Evolutionary conservation across 2,329 filamentous ascomycete genomes (phyloP).

Genomic region (Mollisia scopiformis): DNA sequence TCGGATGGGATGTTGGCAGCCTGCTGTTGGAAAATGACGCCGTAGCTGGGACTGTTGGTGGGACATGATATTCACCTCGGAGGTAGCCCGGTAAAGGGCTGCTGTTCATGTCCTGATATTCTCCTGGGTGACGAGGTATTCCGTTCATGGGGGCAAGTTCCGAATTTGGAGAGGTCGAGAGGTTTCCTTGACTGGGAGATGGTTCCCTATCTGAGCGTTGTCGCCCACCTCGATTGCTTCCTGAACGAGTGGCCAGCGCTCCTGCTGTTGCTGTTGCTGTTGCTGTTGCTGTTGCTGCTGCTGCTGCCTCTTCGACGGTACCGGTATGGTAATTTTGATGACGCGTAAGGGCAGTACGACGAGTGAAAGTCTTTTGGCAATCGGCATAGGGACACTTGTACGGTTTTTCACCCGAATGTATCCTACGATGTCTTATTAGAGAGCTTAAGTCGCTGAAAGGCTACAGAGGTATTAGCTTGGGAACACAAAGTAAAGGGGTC

Average conservation of each 20-base stretch:
- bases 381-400: slow-evolving; percentile 98
- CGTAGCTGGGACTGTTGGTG: slow-evolving; percentile 59
- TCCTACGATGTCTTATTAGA: slow-evolving; percentile 89
- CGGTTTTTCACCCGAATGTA: slow-evolving; percentile 91
- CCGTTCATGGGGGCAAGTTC: slow-evolving; percentile 72
- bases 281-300: slow-evolving; percentile 86
- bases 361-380: slow-evolving; percentile 98
- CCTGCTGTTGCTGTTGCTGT: slow-evolving; percentile 86
- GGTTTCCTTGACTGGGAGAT: slow-evolving; percentile 75
- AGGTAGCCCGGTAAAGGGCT: slow-evolving; percentile 83
- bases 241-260: slow-evolving; percentile 63
- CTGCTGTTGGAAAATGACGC: slow-evolving; percentile 57
- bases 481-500: slow-evolving; percentile 7
- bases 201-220: slow-evolving; percentile 73
- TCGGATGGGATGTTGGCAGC: slow-evolving; percentile 84
- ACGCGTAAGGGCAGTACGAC: slow-evolving; percentile 86
- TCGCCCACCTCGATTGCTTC: slow-evolving; percentile 46
- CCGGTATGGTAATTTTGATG: slow-evolving; percentile 97
- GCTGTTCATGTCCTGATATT: slow-evolving; percentile 78
- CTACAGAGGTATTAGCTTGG: slow-evolving; percentile 47
- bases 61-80: slow-evolving; percentile 62
- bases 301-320: slow-evolving; percentile 93
- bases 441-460: slow-evolving; percentile 97
- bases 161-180: slow-evolving; percentile 79
- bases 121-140: slow-evolving; percentile 54